Evolutionary conservation across 176 grass and related monocot genomes (phyloP), one percentile per base, ranked within the genome.

Genomic region (Cenchrus fungigraminus): DNA sequence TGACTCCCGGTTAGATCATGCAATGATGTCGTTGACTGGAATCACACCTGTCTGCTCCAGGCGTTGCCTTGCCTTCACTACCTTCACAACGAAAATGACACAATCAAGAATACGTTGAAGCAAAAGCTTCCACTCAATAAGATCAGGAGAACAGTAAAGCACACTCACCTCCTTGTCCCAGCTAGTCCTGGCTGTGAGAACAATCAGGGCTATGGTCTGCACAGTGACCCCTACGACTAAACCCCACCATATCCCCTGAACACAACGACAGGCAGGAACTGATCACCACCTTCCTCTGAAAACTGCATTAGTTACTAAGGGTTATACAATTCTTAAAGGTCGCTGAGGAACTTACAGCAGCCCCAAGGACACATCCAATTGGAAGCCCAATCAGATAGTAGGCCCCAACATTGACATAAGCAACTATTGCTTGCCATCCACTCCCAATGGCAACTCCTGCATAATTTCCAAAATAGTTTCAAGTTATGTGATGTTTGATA

Each of bases 161-260:
- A 74, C 25, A 91, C 88, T 71, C 43, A 97, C 92, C 90, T 97
- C 94, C 12, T 79, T 90, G 79, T 90, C 78, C 94, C 92, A 97
- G 68, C 92, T 92, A 19, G 92, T 94, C 87, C 83, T 97, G 29
- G 73, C 94, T 3, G 92, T 94, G 70, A 97, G 75, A 28, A 97
- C 16, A 25, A 97, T 88, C 60, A 97, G 88, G 43, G 86, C 68
- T 13, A 87, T 10, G 1, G 92, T 97, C 67, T 97, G 94, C 72
- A 94, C 53, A 4, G 64, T 73, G 7, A 94, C 92, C 17, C 94
- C 94, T 12, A 97, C 87, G 45, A 97, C 94, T 78, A 94, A 85
- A 22, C 92, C 88, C 94, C 92, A 94, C 94, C 94, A 97, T 80
- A 94, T 94, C 65, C 94, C 94, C 94, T 97, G 83, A 37, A 22